Percentiles rank a stretch among this genome's conserved stretches.
Conservation (phyloP, 1,139 yeast genomes). For the Saccharomyces hybrid region DNA sequence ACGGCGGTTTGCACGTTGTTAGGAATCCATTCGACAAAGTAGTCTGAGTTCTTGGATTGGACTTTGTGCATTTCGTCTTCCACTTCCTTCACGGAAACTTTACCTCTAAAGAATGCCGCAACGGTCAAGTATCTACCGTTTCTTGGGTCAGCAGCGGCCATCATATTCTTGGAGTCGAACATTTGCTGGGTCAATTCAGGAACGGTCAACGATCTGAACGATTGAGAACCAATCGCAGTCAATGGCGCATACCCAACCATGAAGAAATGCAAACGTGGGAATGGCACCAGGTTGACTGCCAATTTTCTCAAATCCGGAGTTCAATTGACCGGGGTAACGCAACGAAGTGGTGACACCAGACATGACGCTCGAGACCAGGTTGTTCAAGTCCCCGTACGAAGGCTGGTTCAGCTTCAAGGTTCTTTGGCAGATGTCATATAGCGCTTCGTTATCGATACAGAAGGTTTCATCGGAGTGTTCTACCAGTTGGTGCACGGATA, state of each 20-base stretch:
- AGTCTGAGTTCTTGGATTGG: slow-evolving; percentile 70
- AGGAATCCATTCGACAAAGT: slow-evolving; percentile 95
- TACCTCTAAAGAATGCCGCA: slow-evolving; percentile 90
- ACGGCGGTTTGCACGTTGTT: slow-evolving; percentile 92
- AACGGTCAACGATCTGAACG: slow-evolving; percentile 76
- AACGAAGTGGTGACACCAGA: slow-evolving; percentile 82
- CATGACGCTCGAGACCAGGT: slow-evolving; percentile 81
- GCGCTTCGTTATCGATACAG: slow-evolving; percentile 90
- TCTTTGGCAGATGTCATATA: slow-evolving; percentile 79
- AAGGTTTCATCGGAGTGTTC: slow-evolving; percentile 88
- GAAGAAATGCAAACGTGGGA: slow-evolving; percentile 90
- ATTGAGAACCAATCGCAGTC: slow-evolving; percentile 69
- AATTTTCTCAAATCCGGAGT: slow-evolving; percentile 87
- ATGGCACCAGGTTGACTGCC: slow-evolving; percentile 88
- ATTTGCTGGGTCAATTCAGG: slow-evolving; percentile 90
- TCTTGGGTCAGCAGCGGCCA: slow-evolving; percentile 91
- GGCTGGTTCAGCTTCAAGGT: slow-evolving; percentile 78
- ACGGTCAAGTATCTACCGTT: slow-evolving; percentile 90
- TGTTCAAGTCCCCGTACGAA: slow-evolving; percentile 67
- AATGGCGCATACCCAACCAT: slow-evolving; percentile 93
- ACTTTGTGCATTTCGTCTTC: slow-evolving; percentile 87
- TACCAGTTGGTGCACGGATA: slow-evolving; percentile 85
- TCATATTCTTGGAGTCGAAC: slow-evolving; percentile 87
- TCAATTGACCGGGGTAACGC: slow-evolving; percentile 90
- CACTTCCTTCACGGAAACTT: slow-evolving; percentile 83